phyloP scores from a whole-genome alignment of 2,329 filamentous ascomycete species.

The Pestalotiopsis sp. region DNA sequence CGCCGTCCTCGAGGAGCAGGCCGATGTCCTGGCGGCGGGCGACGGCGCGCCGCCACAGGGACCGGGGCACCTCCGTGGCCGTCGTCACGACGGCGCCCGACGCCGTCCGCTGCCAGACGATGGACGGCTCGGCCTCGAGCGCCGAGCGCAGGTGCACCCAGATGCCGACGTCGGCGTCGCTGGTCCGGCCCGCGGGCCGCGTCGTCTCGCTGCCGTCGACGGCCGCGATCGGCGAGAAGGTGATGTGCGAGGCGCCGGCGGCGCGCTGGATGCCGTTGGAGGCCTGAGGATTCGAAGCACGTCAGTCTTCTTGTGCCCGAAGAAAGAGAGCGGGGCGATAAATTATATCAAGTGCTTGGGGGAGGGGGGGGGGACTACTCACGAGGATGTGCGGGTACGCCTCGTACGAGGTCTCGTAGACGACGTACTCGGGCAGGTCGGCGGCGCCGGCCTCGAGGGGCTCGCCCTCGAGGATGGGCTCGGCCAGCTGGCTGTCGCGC shows the following conservation, averaged over 20 bases:
- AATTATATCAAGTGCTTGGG: too few species aligned
- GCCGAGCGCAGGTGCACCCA: conserved; percentile 38
- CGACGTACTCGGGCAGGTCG: conserved; percentile 40
- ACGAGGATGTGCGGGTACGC: conserved; percentile 41
- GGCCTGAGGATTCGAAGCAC: conserved; percentile 13
- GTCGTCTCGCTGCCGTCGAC: conserved; percentile 28
- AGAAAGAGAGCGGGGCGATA: too few species aligned
- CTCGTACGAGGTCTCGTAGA: conserved; percentile 46
- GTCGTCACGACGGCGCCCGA: conserved; percentile 35
- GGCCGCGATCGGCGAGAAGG: conserved; percentile 30
- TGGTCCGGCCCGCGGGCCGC: conserved; percentile 23
- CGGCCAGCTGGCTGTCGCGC: conserved; percentile 20
- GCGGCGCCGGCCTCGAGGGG: conserved; percentile 29
- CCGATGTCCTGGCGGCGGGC: conserved; percentile 41
- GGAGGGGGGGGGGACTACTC: too few species aligned
- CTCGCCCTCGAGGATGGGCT: conserved; percentile 29
- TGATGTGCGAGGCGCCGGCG: conserved; percentile 35
- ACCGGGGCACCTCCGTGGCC: conserved; percentile 32
- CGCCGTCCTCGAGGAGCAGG: conserved; percentile 41
- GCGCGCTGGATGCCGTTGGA: conserved; percentile 39
- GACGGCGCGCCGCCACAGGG: conserved; percentile 41
- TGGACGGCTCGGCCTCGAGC: conserved; percentile 31
- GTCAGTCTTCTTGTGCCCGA: too few species aligned
- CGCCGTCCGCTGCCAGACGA: conserved; percentile 39
- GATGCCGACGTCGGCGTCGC: conserved; percentile 41